Evolutionary conservation across 371 early-diverging fungal species (phyloP).

Genomic region (Mucor piriformis): DNA sequence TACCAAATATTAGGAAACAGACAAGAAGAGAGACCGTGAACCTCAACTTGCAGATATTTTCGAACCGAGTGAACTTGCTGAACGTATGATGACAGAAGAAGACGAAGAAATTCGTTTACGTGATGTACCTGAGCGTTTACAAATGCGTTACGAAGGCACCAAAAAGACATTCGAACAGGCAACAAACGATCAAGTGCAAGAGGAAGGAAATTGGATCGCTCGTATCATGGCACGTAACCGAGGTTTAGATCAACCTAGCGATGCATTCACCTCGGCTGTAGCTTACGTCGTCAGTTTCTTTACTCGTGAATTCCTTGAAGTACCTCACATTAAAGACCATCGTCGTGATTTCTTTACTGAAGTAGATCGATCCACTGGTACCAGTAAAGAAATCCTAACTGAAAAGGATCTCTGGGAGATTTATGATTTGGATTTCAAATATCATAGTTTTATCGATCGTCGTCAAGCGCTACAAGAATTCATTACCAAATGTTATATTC

Average conservation of each 20-base stretch:
- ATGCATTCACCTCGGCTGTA: conserved; percentile 35
- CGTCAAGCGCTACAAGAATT: conserved; percentile 51
- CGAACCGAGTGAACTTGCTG: conserved; percentile 90
- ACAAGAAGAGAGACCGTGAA: conserved; percentile 37
- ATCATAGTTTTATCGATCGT: conserved; percentile 68
- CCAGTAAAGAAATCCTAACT: conserved; percentile 58
- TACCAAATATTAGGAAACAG: too few relatives aligned
- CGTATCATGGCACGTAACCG: conserved; percentile 39
- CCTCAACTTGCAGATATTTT: conserved; percentile 80
- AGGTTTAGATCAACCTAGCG: conserved; percentile 30
- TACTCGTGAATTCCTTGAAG: conserved; percentile 79
- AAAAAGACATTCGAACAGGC: conserved; percentile 40
- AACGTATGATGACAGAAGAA: conserved; percentile 87
- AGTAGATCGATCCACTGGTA: conserved; percentile 43
- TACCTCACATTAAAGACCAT: conserved; percentile 89
- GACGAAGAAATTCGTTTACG: conserved; percentile 88
- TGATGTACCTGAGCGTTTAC: conserved; percentile 95
- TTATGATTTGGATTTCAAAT: conserved; percentile 83
- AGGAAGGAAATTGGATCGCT: conserved; percentile 64
- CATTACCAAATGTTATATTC: conserved; percentile 45
- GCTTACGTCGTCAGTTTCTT: conserved; percentile 72
- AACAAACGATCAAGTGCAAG: conserved; percentile 59
- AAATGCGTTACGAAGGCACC: conserved; percentile 63
- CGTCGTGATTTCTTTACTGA: conserved; percentile 81
- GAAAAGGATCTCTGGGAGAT: conserved; percentile 87